Base-by-base conservation (phyloP, 2,329 filamentous ascomycete species). In the Claviceps fusiformis region DNA sequence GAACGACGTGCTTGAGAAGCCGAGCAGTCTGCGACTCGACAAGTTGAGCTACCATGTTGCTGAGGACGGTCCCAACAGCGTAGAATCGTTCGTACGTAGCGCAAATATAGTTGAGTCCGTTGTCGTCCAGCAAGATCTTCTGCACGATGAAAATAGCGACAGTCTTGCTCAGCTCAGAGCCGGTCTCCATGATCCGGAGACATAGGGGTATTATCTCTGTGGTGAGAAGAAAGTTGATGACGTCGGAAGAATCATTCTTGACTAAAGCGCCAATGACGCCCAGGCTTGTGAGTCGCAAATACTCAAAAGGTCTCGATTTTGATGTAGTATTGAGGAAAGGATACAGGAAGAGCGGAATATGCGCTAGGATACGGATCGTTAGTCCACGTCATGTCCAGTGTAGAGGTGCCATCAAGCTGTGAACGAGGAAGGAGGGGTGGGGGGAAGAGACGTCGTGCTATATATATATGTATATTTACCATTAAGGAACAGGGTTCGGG, bases 141-240 rank as follows among this genome's bases (percentile, higher is more conserved):
- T 98, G 93, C 19, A 98, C 93, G 64, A 98, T 98, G 75, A 98
- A 98, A 64, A 98, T 98, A 56, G 93, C 93, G 15, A 98, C 93
- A 0, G 93, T 98, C 77, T 98, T 98, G 77, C 90, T 96, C 58
- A 98, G 80, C 72, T 98, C 93, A 0, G 91, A 96, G 52, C 93
- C 93, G 0, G 93, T 98, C 75, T 98, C 93, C 93, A 98, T 98
- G 66, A 98, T 98, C 58, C 93, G 85, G 48, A 98, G 83, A 70
- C 93, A 98, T 13, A 98, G 81, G 10, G 93, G 93, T 56, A 98
- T 98, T 62, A 98, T 98, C 73, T 98, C 93, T 35, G 93, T 98
- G 1, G 93, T 97, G 51, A 98, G 79, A 54, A 98, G 85, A 69
- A 98, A 98, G 75, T 97, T 97, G 75, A 98, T 98, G 57, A 97